A percentile compares a stretch with the other conserved stretches of the same genome.
phyloP scores from a whole-genome alignment of 805 yeast genomes.

The Metschnikowia gelsemii region DNA sequence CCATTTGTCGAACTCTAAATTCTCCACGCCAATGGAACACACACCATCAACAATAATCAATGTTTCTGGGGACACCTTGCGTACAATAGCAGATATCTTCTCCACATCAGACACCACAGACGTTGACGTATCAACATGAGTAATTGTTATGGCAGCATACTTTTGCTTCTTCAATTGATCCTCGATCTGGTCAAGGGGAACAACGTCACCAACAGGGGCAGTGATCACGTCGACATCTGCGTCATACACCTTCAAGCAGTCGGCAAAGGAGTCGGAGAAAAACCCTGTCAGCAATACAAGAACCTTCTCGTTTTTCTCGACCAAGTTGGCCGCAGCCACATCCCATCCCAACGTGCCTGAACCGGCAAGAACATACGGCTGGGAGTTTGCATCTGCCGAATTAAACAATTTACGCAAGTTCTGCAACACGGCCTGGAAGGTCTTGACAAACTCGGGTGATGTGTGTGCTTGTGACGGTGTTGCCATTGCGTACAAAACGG shows the following conservation, averaged over 20 bases:
- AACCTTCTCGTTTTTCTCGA: conserved; percentile 61
- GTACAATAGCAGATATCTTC: conserved; percentile 59
- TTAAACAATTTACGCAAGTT: conserved; percentile 74
- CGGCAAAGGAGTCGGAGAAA: conserved; percentile 81
- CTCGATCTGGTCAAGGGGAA: conserved; percentile 56
- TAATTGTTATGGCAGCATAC: conserved; percentile 74
- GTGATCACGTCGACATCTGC: conserved; percentile 71
- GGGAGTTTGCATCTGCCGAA: conserved; percentile 63
- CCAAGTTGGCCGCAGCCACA: conserved; percentile 73
- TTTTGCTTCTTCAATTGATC: conserved; percentile 48
- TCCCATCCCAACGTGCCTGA: conserved; percentile 98
- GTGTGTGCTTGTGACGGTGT: conserved; percentile 90
- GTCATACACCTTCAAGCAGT: conserved; percentile 68
- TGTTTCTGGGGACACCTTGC: conserved; percentile 70
- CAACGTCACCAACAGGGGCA: conserved; percentile 72
- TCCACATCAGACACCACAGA: conserved; percentile 81
- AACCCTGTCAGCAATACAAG: conserved; percentile 88
- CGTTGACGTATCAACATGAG: conserved; percentile 96
- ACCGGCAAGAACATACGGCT: conserved; percentile 81
- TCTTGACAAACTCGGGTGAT: conserved; percentile 73
- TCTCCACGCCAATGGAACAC: conserved; percentile 90
- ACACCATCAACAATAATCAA: conserved; percentile 90
- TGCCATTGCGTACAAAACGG: conserved; percentile 75
- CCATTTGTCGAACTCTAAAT: conserved; percentile 83
- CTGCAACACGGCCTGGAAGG: conserved; percentile 67